A percentile compares a stretch with the other conserved stretches of the same genome.
Conservation (phyloP, 2,329 filamentous ascomycete genomes). For the Talaromyces sp. region DNA sequence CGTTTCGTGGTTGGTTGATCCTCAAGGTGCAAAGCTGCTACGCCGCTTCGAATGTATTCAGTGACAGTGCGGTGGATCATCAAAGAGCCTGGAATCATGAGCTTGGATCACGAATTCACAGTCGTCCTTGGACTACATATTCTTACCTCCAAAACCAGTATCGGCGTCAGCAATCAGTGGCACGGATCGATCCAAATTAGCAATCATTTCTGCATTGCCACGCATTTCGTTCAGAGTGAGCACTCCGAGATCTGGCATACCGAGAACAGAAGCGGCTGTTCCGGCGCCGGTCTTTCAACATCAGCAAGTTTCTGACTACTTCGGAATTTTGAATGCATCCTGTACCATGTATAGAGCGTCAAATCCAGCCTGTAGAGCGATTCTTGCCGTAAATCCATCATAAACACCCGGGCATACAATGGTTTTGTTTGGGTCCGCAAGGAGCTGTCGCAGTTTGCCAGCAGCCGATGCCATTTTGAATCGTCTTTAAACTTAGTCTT, state of each 20-base stretch:
- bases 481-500: neutral
- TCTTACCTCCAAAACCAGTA: conserved; percentile 51
- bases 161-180: conserved; percentile 62
- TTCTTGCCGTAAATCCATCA: conserved; percentile 65
- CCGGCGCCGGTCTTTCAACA: conserved; percentile 59
- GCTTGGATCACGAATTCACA: no score
- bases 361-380: conserved; percentile 63
- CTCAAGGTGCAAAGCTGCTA: conserved; percentile 55
- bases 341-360: conserved; percentile 66
- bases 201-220: conserved; percentile 64
- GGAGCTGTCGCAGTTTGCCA: conserved; percentile 39
- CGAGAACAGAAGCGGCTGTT: conserved; percentile 60
- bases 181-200: conserved; percentile 54
- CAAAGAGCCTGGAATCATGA: conserved; percentile 28
- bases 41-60: conserved; percentile 48
- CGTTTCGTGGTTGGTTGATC: conserved; percentile 49
- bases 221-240: conserved; percentile 64
- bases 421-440: conserved; percentile 43
- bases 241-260: conserved; percentile 63
- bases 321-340: neutral
- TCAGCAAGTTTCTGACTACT: neutral
- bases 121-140: no score
- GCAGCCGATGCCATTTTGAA: conserved; percentile 16
- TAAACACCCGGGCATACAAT: conserved; percentile 66
- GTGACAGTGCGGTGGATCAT: conserved; percentile 46